Evolutionary conservation across 179 eudicot genomes (phyloP).

Genomic region (Patellifolia procumbens): DNA sequence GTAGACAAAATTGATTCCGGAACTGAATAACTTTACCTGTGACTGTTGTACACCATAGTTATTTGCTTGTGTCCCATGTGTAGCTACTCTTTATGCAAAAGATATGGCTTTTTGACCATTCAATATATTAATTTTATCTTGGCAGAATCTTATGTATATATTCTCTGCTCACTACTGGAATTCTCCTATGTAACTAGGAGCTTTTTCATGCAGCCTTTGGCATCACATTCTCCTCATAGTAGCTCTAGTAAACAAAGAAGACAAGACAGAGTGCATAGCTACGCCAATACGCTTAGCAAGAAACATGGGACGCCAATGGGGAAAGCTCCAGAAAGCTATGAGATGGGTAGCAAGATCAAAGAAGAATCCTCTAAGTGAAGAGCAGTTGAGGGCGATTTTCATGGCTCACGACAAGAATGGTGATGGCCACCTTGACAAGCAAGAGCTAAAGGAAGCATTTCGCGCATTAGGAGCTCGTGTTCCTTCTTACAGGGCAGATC

Average conservation of each 20-base stretch:
- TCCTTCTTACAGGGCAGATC: conserved; percentile 41
- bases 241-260: not conserved
- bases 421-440: conserved; percentile 42
- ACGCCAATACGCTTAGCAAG: not conserved
- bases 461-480: conserved; percentile 31
- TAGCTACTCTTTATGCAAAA: conserved; percentile 9
- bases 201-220: conserved; percentile 5
- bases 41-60: not conserved
- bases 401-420: conserved; percentile 40
- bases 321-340: conserved; percentile 10
- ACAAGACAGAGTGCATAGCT: not conserved
- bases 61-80: not conserved
- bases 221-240: conserved; percentile 14
- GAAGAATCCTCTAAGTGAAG: conserved; percentile 32
- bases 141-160: conserved; percentile 17
- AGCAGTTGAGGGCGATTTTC: conserved; percentile 39
- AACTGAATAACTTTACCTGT: not conserved
- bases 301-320: conserved; percentile 33
- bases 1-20: conserved; percentile 2
- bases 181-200: conserved; percentile 4
- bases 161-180: conserved; percentile 20
- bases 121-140: conserved; percentile 17
- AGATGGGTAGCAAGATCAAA: conserved; percentile 22
- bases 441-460: conserved; percentile 45
- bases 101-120: conserved; percentile 24